Conservation (phyloP, 257 asterid genomes). For the Misopates orontium region DNA sequence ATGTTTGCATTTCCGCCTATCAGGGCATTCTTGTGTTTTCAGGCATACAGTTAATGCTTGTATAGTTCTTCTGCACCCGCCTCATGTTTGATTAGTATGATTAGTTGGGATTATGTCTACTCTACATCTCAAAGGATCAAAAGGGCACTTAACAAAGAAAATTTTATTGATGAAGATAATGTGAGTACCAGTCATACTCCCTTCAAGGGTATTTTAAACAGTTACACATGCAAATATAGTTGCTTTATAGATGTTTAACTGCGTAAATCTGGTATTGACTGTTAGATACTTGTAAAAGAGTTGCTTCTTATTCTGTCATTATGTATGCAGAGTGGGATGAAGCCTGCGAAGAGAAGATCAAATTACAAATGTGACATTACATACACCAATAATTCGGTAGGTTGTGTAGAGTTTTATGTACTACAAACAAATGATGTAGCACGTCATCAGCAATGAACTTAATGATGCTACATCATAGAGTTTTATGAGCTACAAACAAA, state of each 20-base stretch:
- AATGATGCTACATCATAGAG: not conserved
- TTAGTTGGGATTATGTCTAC: not conserved
- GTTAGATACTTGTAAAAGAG: constrained; percentile 9
- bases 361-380: constrained; percentile 92
- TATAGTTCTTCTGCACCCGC: not conserved
- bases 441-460: constrained; percentile 5
- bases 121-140: constrained; percentile 18
- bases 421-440: constrained; percentile 12
- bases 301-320: constrained; percentile 22
- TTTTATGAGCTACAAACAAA: constrained; percentile 16
- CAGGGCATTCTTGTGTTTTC: not conserved
- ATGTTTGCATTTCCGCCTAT: not conserved
- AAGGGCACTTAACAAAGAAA: not conserved
- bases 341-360: constrained; percentile 58
- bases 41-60: not conserved
- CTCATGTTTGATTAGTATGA: constrained; percentile 4
- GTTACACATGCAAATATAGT: too few relatives aligned
- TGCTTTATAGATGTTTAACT: not conserved
- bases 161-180: too few relatives aligned
- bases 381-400: constrained; percentile 87
- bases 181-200: too few relatives aligned
- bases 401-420: constrained; percentile 27
- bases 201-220: too few relatives aligned
- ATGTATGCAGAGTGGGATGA: constrained; percentile 75
- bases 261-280: constrained; percentile 7